Evolutionary conservation across 2,329 filamentous ascomycete genomes (phyloP), one percentile per base, ranked within the genome.

Genomic region (Aspergillus pseudotamarii): DNA sequence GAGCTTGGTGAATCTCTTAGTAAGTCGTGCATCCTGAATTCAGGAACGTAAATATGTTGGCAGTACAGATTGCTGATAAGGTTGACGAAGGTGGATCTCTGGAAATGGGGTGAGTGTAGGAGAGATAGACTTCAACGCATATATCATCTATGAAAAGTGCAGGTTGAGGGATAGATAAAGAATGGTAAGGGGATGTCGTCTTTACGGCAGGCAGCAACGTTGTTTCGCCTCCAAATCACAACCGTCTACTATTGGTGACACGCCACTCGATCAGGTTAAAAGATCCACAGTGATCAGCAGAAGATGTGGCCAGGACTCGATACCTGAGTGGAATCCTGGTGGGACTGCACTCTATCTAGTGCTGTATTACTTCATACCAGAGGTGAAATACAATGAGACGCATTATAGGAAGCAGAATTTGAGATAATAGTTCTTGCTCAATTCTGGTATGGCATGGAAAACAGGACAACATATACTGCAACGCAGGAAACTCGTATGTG

Each of bases 21-120:
- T 45, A 57, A 57, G 55, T 41, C 34, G 26, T 57, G 34, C 55
- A 57, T 57, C 38, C 34, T 57, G 23, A 26, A 8, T 57, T 51
- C 48, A 30, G 48, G 28, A 51, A 9, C 8, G 48, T 51, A 1
- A n/a, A 51, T 32, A 12, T 11, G 4, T 9, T 51, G 48, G 48
- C 10, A 51, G 48, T 51, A 32, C 45, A 23, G 45, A 50, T 50
- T 16, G 30, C 30, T 32, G 30, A 8, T 21, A 6, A 50, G 6
- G 23, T 10, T 32, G 6, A 32, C 30, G 30, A 10, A 23, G 16
- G 45, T 16, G 45, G 28, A 50, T 28, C 21, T 16, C 45, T 28
- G 16, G 23, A 50, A 50, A 50, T 50, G 45, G 28, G 23, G 16
- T n/a, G 41, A 21, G 1, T 19, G 16, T 43, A n/a, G 41, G 41